A percentile compares a stretch with the other conserved stretches of the same genome.
Conservation (phyloP, 2,329 filamentous ascomycete species). For the Exophiala bonariae region DNA sequence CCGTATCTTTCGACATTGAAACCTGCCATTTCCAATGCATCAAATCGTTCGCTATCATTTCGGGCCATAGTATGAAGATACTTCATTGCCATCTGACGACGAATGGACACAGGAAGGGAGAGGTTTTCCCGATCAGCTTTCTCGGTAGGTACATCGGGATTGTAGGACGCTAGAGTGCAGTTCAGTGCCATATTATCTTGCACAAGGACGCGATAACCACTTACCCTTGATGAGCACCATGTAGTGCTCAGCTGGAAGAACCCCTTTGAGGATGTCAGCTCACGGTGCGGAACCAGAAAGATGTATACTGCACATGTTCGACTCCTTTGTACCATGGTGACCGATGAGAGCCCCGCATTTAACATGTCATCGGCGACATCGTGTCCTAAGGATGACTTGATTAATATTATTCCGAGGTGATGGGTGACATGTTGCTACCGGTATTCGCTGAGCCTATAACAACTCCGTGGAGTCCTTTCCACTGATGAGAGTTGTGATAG, state of each 20-base stretch:
- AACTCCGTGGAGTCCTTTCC: constrained; percentile 47
- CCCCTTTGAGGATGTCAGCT: too few relatives aligned
- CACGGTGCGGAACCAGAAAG: too few relatives aligned
- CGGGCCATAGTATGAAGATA: constrained; percentile 30
- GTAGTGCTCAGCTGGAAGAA: constrained; percentile 25
- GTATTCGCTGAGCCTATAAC: constrained; percentile 53
- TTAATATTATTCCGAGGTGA: too few relatives aligned
- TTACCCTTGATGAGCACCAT: constrained; percentile 17
- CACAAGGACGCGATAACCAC: constrained; percentile 1
- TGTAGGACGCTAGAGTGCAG: constrained; percentile 37
- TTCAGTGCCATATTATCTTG: too few relatives aligned
- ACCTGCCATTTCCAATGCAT: constrained; percentile 42
- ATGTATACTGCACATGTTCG: constrained; percentile 32
- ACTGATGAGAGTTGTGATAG: constrained; percentile 34
- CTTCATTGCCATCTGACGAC: constrained; percentile 33
- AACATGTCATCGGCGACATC: constrained; percentile 53
- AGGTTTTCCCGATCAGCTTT: constrained; percentile 23
- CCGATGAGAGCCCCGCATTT: constrained; percentile 47
- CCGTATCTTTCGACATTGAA: constrained; percentile 43
- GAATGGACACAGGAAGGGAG: constrained; percentile 31
- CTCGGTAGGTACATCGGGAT: constrained; percentile 24
- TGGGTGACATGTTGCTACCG: too few relatives aligned
- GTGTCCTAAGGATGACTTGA: too few relatives aligned
- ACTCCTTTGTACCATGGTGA: constrained; percentile 56
- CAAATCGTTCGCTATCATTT: constrained; percentile 37